A percentile compares a stretch with the other conserved stretches of the same genome.
These are phyloP conservation scores for Candida dubliniensis DNA, from an alignment of 1,139 yeast genomes.

Conservation along the genomic window DNA sequence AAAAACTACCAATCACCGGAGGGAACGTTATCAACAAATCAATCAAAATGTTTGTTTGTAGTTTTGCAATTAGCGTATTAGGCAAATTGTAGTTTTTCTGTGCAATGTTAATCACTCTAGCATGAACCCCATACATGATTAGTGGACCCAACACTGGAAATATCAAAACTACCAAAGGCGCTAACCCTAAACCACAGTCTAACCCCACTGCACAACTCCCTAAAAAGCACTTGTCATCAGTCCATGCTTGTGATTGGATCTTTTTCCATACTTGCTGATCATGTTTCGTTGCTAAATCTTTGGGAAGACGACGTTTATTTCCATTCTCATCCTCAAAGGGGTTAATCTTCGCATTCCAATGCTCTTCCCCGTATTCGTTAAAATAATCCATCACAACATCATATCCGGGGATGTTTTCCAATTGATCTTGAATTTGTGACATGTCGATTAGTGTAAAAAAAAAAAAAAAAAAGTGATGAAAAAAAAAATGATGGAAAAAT, in stretches of 20 bases:
- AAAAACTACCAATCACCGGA: slow-evolving; percentile 74
- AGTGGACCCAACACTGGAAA: slow-evolving; percentile 80
- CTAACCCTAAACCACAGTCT: slow-evolving; percentile 77
- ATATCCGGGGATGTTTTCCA: slow-evolving; percentile 60
- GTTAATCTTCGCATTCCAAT: slow-evolving; percentile 56
- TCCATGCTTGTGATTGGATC: slow-evolving; percentile 79
- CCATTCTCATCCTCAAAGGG: slow-evolving; percentile 68
- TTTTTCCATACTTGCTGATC: slow-evolving; percentile 71
- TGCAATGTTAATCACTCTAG: slow-evolving; percentile 61
- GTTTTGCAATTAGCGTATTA: slow-evolving; percentile 54
- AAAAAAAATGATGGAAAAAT: background rate
- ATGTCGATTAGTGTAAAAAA: slow-evolving; percentile 13
- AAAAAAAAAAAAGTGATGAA: background rate
- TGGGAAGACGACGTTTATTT: slow-evolving; percentile 59
- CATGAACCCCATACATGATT: slow-evolving; percentile 75
- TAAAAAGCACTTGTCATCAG: slow-evolving; percentile 75
- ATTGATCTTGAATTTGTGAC: slow-evolving; percentile 34
- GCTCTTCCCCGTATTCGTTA: slow-evolving; percentile 67
- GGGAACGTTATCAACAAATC: slow-evolving; percentile 75
- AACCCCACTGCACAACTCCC: slow-evolving; percentile 72
- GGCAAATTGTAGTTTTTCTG: slow-evolving; percentile 60
- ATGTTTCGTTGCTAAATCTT: slow-evolving; percentile 49
- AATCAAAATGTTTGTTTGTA: slow-evolving; percentile 71
- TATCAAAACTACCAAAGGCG: slow-evolving; percentile 62
- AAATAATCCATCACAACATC: slow-evolving; percentile 53